Base-by-base conservation (phyloP, 1,284 basidiomycete species). In the Cystobasidium slooffiae region DNA sequence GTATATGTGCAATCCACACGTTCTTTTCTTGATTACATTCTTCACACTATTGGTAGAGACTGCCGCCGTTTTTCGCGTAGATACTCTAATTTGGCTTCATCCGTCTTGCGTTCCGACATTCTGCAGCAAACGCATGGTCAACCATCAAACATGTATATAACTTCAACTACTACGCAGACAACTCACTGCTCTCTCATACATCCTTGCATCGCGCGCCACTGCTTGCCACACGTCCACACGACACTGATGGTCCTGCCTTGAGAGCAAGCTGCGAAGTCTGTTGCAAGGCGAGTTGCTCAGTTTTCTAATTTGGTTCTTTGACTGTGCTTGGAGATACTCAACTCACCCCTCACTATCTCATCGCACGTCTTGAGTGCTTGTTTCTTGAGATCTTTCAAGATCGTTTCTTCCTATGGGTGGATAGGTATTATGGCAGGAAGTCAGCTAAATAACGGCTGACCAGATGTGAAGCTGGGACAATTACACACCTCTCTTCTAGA, bases 101-200 rank as follows among this genome's bases (percentile, higher is more conserved):
- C 79, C 24, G 77, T 72, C 39, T 72, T 73, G 8, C 76, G 74
- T 51, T 78, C 76, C 16, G 77, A 77, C 78, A 80, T 79, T 61
- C 79, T 80, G 74, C 16, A 24, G 24, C 5, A n/a, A 18, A 43
- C 9, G 31, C 10, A 14, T 14, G 47, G 5, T 10, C n/a, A 49
- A 20, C 4, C 44, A 51, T 8, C 64, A 51, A 22, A n/a, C n/a
- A n/a, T 67, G 31, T 37, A 56, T 24, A 47, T 55, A n/a, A 8
- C 6, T 10, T 2, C 43, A 62, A 22, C 43, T 22, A 2, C 9
- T 37, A 44, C 20, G 22, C 8, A 16, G 14, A 8, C 16, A 22
- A 74, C 78, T 72, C 51, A 79, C 79, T 78, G 67, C 10, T 66
- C 72, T 16, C 62, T 46, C 79, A 80, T 80, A 65, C 79, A 80